Conservation (phyloP, 148 eudicot genomes). For the Fagopyrum homotropicum region DNA sequence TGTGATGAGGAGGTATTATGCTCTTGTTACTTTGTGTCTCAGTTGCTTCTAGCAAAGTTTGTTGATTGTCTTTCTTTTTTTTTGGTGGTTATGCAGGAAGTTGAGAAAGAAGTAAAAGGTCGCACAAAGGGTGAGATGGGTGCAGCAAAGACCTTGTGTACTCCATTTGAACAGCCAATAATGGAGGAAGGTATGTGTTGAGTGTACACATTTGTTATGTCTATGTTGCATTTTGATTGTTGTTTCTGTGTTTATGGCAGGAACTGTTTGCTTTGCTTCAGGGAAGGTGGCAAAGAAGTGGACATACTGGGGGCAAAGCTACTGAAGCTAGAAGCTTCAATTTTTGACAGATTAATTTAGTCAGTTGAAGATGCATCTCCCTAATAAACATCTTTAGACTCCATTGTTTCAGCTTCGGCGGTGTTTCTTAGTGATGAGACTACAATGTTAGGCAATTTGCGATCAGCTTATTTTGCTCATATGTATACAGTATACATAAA, state of each 20-base stretch:
- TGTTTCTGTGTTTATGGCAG: slow-evolving; percentile 22
- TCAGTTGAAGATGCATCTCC: background rate
- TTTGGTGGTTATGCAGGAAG: slow-evolving; percentile 47
- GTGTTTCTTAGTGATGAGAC: background rate
- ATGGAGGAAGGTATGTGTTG: slow-evolving; percentile 58
- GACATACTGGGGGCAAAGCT: slow-evolving; percentile 97
- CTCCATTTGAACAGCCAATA: slow-evolving; percentile 87
- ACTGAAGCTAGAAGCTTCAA: slow-evolving; percentile 21
- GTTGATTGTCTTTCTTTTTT: background rate
- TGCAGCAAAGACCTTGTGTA: slow-evolving; percentile 82
- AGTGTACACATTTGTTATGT: background rate
- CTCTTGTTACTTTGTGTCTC: background rate
- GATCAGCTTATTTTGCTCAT: too few species aligned
- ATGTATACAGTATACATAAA: too few species aligned
- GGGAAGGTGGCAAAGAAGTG: slow-evolving; percentile 93
- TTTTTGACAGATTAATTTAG: background rate
- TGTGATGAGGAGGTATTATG: slow-evolving; percentile 96
- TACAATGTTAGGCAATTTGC: background rate
- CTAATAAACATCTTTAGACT: background rate
- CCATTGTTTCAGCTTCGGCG: background rate
- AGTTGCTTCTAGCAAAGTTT: too few species aligned
- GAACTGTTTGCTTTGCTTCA: slow-evolving; percentile 87
- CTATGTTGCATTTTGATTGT: background rate
- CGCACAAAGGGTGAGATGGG: slow-evolving; percentile 93
- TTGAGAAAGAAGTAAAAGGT: slow-evolving; percentile 82